Conservation (phyloP, 2,329 filamentous ascomycete species). For the Metarhizium rileyi region DNA sequence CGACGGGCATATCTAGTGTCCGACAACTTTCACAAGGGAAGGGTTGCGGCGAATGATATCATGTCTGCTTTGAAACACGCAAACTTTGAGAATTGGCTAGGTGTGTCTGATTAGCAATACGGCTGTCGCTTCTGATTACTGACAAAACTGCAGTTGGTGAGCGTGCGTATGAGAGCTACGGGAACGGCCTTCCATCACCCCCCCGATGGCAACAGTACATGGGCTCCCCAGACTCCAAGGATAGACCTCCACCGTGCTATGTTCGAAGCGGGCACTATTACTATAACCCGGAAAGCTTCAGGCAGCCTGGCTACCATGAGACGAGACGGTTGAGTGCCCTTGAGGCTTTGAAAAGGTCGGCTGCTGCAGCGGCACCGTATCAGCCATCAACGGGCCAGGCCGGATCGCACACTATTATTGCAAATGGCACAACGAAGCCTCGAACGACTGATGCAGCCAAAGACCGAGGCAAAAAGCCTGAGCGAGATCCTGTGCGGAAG, state of each 20-base stretch:
- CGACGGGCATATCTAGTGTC: slow-evolving; percentile 20
- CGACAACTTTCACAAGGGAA: slow-evolving; percentile 6
- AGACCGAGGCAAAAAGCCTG: not conserved
- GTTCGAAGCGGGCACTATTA: slow-evolving; percentile 16
- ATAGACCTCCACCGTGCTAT: slow-evolving; percentile 13
- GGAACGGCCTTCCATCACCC: no score
- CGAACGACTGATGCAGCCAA: not conserved
- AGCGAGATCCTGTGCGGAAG: not conserved
- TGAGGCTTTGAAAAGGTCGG: slow-evolving; percentile 19
- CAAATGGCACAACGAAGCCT: slow-evolving; percentile 10
- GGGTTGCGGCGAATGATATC: slow-evolving; percentile 12
- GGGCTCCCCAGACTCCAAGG: no score
- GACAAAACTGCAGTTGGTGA: slow-evolving; percentile 17
- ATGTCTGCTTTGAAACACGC: slow-evolving; percentile 15
- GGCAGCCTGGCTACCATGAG: not conserved
- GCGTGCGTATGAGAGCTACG: slow-evolving; percentile 1
- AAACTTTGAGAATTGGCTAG: slow-evolving; percentile 26
- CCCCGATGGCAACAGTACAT: no score
- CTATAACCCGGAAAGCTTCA: slow-evolving; percentile 11
- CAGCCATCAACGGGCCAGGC: not conserved
- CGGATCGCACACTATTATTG: slow-evolving; percentile 10
- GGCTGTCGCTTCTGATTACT: not conserved
- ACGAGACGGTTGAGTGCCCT: slow-evolving; percentile 4
- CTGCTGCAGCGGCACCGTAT: slow-evolving; percentile 12
- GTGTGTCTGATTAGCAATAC: slow-evolving; percentile 17